Evolutionary conservation across 257 asterid genomes (phyloP).

Genomic region (Thymus mandschuricus): DNA sequence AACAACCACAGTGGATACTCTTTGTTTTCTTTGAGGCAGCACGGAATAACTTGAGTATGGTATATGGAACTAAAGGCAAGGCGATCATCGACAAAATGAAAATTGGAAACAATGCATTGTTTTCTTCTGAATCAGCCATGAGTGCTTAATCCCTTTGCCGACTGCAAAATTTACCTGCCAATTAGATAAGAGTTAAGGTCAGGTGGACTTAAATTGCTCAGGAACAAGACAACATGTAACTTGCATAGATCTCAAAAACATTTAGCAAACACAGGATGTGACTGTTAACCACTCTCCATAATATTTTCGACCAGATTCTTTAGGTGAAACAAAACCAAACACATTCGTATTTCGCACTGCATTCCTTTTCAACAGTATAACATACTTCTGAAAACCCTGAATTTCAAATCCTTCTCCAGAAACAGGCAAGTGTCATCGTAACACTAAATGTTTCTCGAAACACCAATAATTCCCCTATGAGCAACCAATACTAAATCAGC

Average conservation of each 20-base stretch:
- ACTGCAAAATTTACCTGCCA: constrained; percentile 45
- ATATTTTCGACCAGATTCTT: constrained; percentile 16
- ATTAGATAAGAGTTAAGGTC: constrained; percentile 7
- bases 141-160: constrained; percentile 33
- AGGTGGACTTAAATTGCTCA: constrained; percentile 13
- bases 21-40: constrained; percentile 66
- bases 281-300: constrained; percentile 1
- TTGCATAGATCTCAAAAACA: constrained; percentile 25
- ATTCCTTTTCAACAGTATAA: background rate
- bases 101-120: constrained; percentile 80
- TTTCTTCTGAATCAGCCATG: constrained; percentile 87
- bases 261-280: background rate
- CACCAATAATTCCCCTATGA: background rate
- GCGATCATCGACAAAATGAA: constrained; percentile 82
- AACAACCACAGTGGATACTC: constrained; percentile 80
- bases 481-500: constrained; percentile 13
- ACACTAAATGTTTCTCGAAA: background rate
- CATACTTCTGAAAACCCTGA: background rate
- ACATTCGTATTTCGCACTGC: background rate
- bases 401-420: background rate
- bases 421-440: background rate
- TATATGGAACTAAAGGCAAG: constrained; percentile 86
- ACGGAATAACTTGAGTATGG: constrained; percentile 68
- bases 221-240: constrained; percentile 4
- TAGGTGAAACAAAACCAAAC: constrained; percentile 1